Evolutionary conservation across 371 early-diverging fungal genomes (phyloP), one percentile per base, ranked within the genome.

Genomic region (Circinella minor): DNA sequence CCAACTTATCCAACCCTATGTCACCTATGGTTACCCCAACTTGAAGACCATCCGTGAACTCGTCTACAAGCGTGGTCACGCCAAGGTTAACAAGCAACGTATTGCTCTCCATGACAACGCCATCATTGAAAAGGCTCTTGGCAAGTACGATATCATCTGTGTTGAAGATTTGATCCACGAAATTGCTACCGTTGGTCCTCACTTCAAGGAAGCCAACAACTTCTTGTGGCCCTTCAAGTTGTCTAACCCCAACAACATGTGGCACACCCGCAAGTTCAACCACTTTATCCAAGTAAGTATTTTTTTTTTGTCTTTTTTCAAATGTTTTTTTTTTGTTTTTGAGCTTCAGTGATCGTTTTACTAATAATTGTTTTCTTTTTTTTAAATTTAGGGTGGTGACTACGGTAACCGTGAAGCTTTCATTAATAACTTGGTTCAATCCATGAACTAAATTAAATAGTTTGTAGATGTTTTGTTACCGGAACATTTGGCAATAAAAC

Each of bases 141-240:
- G 99, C 83, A 93, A 96, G 87, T 93, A 83, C 86, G 96, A 95
- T 79, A 94, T 99, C 60, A 92, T 97, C 88, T 99, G 99, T 82
- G 84, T 99, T 72, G 99, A 99, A 89, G 99, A 99, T 77, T 85
- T 99, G 72, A 93, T 99, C 77, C 96, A 99, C 91, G 98, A 98
- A 88, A 97, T 99, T 85, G 94, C 88, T 91, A 97, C 99, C 66
- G 99, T 99, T 76, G 98, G 98, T 66, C 97, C 98, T 69, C 84
- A 98, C 93, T 84, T 84, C 76, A 82, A 81, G 81, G 74, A 81
- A 78, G 99, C 95, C 81, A 95, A 94, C 92, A 96, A 94, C 92
- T 99, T 99, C 92, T 87, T 99, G 81, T 98, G 98, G 97, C 97
- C 99, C 80, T 99, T 99, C 94, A 96, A 96, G 90, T 92, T 99